Percentiles rank a stretch among this genome's conserved stretches.
Evolutionary conservation across 2,329 filamentous ascomycete species (phyloP).

Genomic region (Dryadomyces quercus-mongolicae): DNA sequence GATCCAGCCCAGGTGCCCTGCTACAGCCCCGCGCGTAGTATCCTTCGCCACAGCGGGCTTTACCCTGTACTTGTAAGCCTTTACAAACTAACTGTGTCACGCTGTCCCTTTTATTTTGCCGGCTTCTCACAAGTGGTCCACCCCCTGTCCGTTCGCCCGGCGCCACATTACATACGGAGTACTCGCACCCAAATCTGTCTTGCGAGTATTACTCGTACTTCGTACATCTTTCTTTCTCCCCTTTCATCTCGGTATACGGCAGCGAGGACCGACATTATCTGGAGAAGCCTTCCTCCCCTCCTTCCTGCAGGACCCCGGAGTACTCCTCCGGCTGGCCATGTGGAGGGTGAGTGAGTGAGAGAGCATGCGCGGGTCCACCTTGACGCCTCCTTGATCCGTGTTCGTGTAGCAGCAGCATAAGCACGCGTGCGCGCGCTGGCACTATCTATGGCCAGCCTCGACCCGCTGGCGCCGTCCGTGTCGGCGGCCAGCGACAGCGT

Average conservation of each 20-base stretch:
- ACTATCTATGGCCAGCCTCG: neutral
- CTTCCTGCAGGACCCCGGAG: too few relatives aligned
- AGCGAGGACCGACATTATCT: neutral
- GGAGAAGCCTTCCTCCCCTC: too few relatives aligned
- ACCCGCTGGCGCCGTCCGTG: slow-evolving; percentile 3
- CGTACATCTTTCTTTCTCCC: neutral
- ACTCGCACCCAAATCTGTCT: too few relatives aligned
- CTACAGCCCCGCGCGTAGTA: neutral
- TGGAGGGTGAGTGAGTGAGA: too few relatives aligned
- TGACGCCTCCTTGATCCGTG: neutral
- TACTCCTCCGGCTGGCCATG: too few relatives aligned
- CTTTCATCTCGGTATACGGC: neutral
- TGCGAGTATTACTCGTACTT: too few relatives aligned
- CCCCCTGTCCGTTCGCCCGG: too few relatives aligned
- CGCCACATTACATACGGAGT: too few relatives aligned
- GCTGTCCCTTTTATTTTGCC: too few relatives aligned
- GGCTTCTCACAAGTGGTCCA: too few relatives aligned
- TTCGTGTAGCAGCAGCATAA: neutral
- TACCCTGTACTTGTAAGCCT: too few relatives aligned
- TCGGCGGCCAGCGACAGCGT: neutral
- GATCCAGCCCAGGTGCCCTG: neutral
- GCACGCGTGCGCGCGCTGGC: neutral
- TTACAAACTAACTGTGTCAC: too few relatives aligned
- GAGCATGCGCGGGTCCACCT: neutral
- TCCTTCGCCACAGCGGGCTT: neutral